phyloP scores from a whole-genome alignment of 306 rosid genomes.

The Citrullus mucosospermus region DNA sequence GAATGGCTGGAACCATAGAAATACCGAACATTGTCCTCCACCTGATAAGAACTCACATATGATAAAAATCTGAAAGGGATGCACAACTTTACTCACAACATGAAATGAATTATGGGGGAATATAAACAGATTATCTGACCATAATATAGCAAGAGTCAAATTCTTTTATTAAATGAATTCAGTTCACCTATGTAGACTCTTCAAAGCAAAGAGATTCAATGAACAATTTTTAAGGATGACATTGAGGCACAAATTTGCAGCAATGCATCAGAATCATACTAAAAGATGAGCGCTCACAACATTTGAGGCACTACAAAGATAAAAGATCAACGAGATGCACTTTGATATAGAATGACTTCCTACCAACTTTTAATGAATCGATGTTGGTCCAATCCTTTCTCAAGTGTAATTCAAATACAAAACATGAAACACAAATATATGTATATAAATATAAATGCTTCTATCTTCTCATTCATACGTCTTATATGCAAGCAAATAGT shows the following conservation, averaged over 20 bases:
- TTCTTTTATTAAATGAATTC: neutral
- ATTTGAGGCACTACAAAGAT: neutral
- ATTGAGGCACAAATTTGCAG: neutral
- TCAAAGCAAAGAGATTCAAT: neutral
- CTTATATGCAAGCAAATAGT: neutral
- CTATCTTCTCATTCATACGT: neutral
- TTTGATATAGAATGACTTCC: neutral
- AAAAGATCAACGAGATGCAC: neutral
- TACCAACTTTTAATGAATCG: neutral
- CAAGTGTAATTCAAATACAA: neutral
- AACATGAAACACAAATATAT: neutral
- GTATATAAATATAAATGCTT: neutral
- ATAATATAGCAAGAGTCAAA: neutral
- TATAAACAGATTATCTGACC: neutral
- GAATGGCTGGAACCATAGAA: slow-evolving; percentile 68
- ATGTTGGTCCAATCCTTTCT: neutral
- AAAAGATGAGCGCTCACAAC: neutral
- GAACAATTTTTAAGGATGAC: neutral
- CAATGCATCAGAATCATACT: neutral
- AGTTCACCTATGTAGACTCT: neutral
- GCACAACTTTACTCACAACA: neutral
- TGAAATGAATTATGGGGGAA: neutral
- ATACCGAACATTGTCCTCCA: slow-evolving; percentile 95
- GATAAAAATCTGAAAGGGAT: neutral
- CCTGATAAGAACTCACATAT: slow-evolving; percentile 29